Base-by-base conservation (phyloP, 2,329 filamentous ascomycete species). In the Cryphonectria parasitica region DNA sequence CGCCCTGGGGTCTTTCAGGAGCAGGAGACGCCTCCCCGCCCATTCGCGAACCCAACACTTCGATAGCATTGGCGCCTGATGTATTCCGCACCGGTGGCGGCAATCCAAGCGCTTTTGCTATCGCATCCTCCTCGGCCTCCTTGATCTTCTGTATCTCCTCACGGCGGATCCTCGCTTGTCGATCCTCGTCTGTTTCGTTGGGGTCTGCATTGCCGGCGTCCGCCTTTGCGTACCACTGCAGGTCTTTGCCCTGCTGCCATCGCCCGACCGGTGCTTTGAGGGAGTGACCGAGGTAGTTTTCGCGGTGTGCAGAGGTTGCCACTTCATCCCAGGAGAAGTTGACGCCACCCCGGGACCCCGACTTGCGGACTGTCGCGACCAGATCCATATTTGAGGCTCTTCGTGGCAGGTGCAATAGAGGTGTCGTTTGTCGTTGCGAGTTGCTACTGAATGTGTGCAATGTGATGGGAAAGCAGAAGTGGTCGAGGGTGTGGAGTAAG, bases 271-370 rank as follows among this genome's bases (percentile, higher is more conserved):
- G 93, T 0, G 95, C 95, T 85, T 95, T 97, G 71, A 98, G 83
- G 71, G 92, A 96, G 83, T 98, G 95, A 67, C 95, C 95, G 10
- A 98, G 91, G 80, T 90, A 91, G 77, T 91, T 97, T 81, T 99
- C 95, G 80, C 96, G 94, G 78, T 97, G 95, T 31, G 88, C 84
- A 65, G 94, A 97, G 74, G 86, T 90, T 79, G 95, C 91, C 78
- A 99, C 95, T 75, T 98, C 94, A 74, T 95, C 92, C 96, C 96
- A 98, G 82, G 91, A 95, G 84, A 99, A 99, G 81, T 98, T 94
- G 81, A 92, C 92, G 78, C 96, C 96, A 77, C 96, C 96, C 75
- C 96, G 91, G 76, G 94, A 96, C 80, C 97, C 95, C 25, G 86
- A 83, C 83, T 99, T 98, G 78, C 95, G 93, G 73, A 99, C 92